Percentiles rank a stretch among this genome's conserved stretches.
These are phyloP conservation scores for Mycena galopus DNA, from an alignment of 768 basidiomycete genomes.

Conservation along the genomic window DNA sequence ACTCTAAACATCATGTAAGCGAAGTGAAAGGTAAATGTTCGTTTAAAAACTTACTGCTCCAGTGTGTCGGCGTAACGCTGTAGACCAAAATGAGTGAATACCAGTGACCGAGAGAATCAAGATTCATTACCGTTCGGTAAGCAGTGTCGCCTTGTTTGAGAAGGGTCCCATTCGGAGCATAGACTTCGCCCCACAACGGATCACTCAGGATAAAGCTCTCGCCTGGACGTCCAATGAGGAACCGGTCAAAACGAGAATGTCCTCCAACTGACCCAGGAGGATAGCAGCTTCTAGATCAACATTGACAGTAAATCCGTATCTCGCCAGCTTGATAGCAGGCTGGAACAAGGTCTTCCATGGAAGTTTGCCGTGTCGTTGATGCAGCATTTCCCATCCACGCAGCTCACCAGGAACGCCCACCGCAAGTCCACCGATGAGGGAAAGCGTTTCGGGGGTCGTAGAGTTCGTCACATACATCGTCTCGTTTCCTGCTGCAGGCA, in stretches of 20 bases:
- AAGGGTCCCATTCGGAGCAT: conserved; percentile 44
- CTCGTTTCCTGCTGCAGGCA: conserved; percentile 65
- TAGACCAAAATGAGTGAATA: not conserved
- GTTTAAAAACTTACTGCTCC: conserved; percentile 17
- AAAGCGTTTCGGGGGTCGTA: conserved; percentile 39
- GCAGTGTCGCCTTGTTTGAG: conserved; percentile 35
- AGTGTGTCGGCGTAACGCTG: conserved; percentile 44
- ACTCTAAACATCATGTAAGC: conserved; percentile 13
- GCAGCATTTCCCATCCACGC: conserved; percentile 74
- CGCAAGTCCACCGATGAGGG: conserved; percentile 73
- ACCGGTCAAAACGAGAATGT: not conserved
- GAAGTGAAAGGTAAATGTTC: not conserved
- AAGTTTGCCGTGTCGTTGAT: conserved; percentile 73
- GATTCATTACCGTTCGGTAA: conserved; percentile 38
- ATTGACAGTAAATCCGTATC: conserved; percentile 36
- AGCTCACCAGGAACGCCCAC: conserved; percentile 83
- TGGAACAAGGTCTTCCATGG: conserved; percentile 73
- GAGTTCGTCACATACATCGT: conserved; percentile 70
- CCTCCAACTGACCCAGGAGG: not conserved
- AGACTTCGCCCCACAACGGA: conserved; percentile 44
- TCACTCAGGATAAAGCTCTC: conserved; percentile 28
- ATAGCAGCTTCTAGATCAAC: conserved; percentile 35
- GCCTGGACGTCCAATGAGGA: not conserved
- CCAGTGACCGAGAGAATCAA: not conserved
- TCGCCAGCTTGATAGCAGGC: conserved; percentile 72